Evolutionary conservation across 306 rosid genomes (phyloP).

Genomic region (Oemleria cerasiformis): DNA sequence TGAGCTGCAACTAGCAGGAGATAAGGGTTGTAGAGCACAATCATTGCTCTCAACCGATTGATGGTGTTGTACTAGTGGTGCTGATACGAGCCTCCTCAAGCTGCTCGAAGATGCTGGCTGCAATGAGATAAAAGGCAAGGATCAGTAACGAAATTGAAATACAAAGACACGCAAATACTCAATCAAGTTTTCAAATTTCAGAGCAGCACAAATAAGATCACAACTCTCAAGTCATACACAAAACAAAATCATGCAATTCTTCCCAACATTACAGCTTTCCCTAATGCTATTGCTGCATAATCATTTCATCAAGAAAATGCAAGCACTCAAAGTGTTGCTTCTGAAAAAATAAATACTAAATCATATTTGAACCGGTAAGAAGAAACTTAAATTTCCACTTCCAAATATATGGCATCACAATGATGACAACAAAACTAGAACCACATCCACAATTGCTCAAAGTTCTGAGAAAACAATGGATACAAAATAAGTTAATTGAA

Average conservation of each 20-base stretch:
- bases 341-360: not conserved
- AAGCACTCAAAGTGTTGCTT: not conserved
- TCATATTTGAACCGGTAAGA: not conserved
- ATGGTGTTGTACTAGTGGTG: constrained; percentile 31
- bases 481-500: not conserved
- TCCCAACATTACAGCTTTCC: not conserved
- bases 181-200: not conserved
- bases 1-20: constrained; percentile 49
- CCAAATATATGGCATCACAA: not conserved
- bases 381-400: not conserved
- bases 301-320: constrained; percentile 1
- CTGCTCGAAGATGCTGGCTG: constrained; percentile 47
- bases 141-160: constrained; percentile 6
- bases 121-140: constrained; percentile 24
- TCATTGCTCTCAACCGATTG: constrained; percentile 36
- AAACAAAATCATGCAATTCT: not conserved
- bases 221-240: not conserved
- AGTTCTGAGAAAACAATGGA: not conserved
- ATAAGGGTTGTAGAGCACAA: constrained; percentile 33
- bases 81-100: constrained; percentile 32
- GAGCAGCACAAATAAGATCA: not conserved
- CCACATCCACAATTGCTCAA: constrained; percentile 4
- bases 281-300: not conserved
- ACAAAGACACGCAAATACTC: not conserved
- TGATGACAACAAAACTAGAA: not conserved